Evolutionary conservation across 176 grass and related monocot genomes (phyloP), one percentile per base, ranked within the genome.

Genomic region (Hordeum marinum): DNA sequence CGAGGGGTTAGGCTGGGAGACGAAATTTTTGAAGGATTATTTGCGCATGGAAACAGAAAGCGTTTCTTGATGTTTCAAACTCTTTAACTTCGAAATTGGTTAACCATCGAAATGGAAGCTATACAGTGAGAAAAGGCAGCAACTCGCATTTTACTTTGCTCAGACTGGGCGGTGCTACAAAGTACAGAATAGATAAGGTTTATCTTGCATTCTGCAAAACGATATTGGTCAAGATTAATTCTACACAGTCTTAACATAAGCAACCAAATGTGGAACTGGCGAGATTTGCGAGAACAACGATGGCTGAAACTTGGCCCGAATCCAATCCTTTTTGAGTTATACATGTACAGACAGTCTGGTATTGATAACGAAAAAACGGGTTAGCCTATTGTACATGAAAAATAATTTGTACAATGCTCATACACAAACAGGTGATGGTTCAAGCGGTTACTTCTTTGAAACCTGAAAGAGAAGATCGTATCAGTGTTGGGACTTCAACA

Each of bases 1-100:
- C 2, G 54, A 83, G 67, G 78, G 62, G 71, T 81, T 98, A 68
- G 86, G 89, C 26, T 68, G 88, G 72, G 96, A 92, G 82, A 95
- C 75, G 87, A 90, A 74, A 86, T 24, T 88, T 76, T 79, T 86
- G 58, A 76, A 94, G 52, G 66, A 84, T 55, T 40, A 43, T 27
- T 26, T 81, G 60, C 84, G 78, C 52, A 68, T 84, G 59, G 79
- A 91, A 45, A 84, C 85, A 65, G 78, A 82, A 76, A 67, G 26
- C 11, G 4, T 4, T 1, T 42, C 18, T 36, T 73, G 41, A 83
- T 46, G 63, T 37, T 61, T 37, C 39, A 9, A 8, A 41, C 69
- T 0, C 5, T 17, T 31, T 3, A 70, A 11, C 15, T 39, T 57
- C 12, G 11, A 57, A 69, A 12, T 37, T 36, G 32, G 37, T 15